Percentiles rank a stretch among this genome's conserved stretches.
Evolutionary conservation across 1,284 basidiomycete genomes (phyloP).

Genomic region (Ganoderma sinense): DNA sequence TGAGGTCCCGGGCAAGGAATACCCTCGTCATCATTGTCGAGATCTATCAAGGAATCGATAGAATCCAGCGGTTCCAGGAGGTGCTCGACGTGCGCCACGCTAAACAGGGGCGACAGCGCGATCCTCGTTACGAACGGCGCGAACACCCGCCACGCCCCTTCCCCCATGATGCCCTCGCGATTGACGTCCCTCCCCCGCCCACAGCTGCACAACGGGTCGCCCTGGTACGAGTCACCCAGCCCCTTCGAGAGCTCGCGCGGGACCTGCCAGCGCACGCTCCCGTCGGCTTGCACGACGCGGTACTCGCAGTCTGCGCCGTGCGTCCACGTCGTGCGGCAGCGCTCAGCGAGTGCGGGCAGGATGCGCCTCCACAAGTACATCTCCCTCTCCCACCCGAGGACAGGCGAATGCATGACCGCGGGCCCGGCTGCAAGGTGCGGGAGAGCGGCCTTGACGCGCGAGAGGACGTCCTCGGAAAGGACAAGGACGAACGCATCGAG

Average conservation of each 20-base stretch:
- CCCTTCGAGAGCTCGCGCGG: slow-evolving; percentile 29
- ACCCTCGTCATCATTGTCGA: too few relatives aligned
- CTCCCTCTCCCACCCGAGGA: slow-evolving; percentile 33
- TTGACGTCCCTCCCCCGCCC: slow-evolving; percentile 52
- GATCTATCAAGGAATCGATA: too few relatives aligned
- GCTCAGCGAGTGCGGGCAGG: slow-evolving; percentile 54
- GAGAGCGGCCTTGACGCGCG: slow-evolving; percentile 14
- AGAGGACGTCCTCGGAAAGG: slow-evolving; percentile 36
- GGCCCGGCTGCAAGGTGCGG: slow-evolving; percentile 13
- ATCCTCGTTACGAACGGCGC: slow-evolving; percentile 51
- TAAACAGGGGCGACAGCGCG: slow-evolving; percentile 56
- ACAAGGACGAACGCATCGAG: slow-evolving; percentile 53
- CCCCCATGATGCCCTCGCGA: slow-evolving; percentile 39
- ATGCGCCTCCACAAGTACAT: slow-evolving; percentile 53
- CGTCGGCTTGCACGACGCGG: slow-evolving; percentile 3
- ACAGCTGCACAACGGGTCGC: slow-evolving; percentile 55
- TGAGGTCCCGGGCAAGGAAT: too few relatives aligned
- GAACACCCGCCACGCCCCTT: slow-evolving; percentile 42
- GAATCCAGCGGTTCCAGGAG: slow-evolving; percentile 26
- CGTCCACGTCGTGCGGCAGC: slow-evolving; percentile 57
- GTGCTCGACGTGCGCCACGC: slow-evolving; percentile 51
- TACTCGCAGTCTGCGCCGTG: slow-evolving; percentile 57
- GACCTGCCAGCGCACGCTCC: too few relatives aligned
- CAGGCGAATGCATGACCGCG: too few relatives aligned
- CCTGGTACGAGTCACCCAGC: slow-evolving; percentile 19